Base-by-base conservation (phyloP, 1,284 basidiomycete species). In the Rhodotorula sp. region DNA sequence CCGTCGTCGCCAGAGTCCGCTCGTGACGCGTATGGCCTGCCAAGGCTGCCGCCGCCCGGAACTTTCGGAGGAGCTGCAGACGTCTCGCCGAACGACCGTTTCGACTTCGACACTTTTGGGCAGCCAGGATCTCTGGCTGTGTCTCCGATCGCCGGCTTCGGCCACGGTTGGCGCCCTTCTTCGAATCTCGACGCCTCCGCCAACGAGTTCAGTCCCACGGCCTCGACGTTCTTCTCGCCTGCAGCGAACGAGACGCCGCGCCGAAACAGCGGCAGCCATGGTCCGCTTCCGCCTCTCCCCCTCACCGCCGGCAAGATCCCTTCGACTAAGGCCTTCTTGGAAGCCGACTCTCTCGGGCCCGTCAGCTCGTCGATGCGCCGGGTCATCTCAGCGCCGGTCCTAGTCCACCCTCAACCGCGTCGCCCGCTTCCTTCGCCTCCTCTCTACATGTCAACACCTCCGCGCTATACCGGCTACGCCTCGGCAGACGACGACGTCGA, bases 271-370 rank as follows among this genome's bases (percentile, higher is more conserved):
- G 55, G 53, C 24, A 53, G 51, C 20, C 67, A 53, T 7, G 67
- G 70, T 4, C 70, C 70, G 2, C 57, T 68, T 1, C 67, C 70
- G 7, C 67, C 70, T 9, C 51, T 72, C 20, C 70, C 70, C 13
- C 66, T 72, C 32, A 46, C 52, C 27, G 11, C 29, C 29, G 30
- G 13, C 34, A 34, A 22, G 6, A 2, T 24, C 2, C n/a, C 30
- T 34, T 27, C 29, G 20, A n/a, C 44, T 66, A 70, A 36, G 59
- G 64, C 0, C 60, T 47, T 56, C n/a, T 22, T 19, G 4, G 61
- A 49, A 13, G 13, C 24, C 20, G 30, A 24, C 30, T 2, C 22
- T 3, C 44, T 22, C 0, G 20, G 29, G 1, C 20, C 24, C 29
- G 29, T 17, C 13, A 51, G 46, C n/a, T 30, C n/a, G 9, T n/a